These are phyloP conservation scores for Tylopilus plumbeoviolaceoides DNA, from an alignment of 768 basidiomycete genomes.

Conservation along the genomic window DNA sequence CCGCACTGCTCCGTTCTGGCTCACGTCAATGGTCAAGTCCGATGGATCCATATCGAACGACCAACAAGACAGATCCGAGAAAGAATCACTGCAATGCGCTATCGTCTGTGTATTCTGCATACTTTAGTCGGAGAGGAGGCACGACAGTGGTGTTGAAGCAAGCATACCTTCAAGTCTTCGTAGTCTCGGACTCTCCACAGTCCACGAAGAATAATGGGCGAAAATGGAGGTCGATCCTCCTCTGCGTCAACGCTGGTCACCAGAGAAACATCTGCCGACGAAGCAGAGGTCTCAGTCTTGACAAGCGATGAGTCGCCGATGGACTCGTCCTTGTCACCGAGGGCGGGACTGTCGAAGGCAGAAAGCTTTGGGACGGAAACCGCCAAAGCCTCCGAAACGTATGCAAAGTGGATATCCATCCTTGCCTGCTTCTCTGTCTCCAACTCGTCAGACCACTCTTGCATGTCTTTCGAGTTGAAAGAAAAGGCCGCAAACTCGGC, in stretches of 20 bases:
- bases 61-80: conserved; percentile 2
- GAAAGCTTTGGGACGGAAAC: conserved; percentile 12
- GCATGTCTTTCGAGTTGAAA: conserved; percentile 7
- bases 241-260: conserved; percentile 1
- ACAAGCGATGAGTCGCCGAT: not conserved
- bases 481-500: conserved; percentile 11
- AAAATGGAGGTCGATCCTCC: conserved; percentile 1
- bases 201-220: not conserved
- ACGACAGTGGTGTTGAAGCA: not conserved
- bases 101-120: not conserved
- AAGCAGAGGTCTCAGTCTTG: conserved; percentile 5
- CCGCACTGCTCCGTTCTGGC: not conserved
- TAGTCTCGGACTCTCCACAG: conserved; percentile 6
- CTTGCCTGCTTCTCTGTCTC: conserved; percentile 8
- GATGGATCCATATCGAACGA: not conserved
- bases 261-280: conserved; percentile 9
- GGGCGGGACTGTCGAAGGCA: not conserved
- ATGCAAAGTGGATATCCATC: conserved; percentile 16
- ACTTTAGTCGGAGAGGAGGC: not conserved
- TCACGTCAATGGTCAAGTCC: not conserved
- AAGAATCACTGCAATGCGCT: not conserved
- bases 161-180: not conserved
- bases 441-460: conserved; percentile 14
- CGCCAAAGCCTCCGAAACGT: too few relatives aligned
- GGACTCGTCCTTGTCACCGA: not conserved